Conservation (phyloP, 768 basidiomycete genomes). For the Mycena amicta region DNA sequence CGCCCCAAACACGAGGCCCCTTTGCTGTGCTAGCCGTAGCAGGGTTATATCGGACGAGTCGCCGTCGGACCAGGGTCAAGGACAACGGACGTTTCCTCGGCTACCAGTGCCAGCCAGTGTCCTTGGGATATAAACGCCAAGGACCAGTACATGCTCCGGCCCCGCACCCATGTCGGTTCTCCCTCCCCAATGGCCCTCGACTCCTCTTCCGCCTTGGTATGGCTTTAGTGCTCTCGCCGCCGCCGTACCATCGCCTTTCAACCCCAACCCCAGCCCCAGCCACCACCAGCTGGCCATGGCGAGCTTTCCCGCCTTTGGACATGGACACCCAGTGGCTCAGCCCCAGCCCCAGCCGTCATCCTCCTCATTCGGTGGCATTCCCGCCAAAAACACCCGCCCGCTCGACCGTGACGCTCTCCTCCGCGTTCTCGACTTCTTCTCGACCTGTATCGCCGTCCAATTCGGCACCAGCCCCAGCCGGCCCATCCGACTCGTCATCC, state of each 20-base stretch:
- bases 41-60: slow-evolving; percentile 8
- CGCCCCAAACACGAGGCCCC: slow-evolving; percentile 19
- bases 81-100: background rate
- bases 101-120: background rate
- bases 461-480: slow-evolving; percentile 47
- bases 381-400: slow-evolving; percentile 40
- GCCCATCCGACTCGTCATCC: slow-evolving; percentile 62
- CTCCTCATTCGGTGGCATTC: slow-evolving; percentile 19
- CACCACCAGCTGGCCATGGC: slow-evolving; percentile 8
- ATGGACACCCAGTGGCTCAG: slow-evolving; percentile 1
- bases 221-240: slow-evolving; percentile 16
- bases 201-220: slow-evolving; percentile 8
- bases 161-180: slow-evolving; percentile 19
- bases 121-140: background rate
- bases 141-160: slow-evolving; percentile 2
- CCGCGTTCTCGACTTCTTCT: slow-evolving; percentile 51
- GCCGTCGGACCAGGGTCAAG: background rate
- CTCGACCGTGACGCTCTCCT: slow-evolving; percentile 46
- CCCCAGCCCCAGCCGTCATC: slow-evolving; percentile 2
- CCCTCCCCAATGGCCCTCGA: slow-evolving; percentile 15
- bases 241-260: slow-evolving; percentile 13
- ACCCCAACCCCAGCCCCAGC: background rate
- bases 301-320: too few species aligned
- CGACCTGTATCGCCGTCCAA: slow-evolving; percentile 43
- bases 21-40: slow-evolving; percentile 1